Base-by-base conservation (phyloP, 2,329 filamentous ascomycete genomes). In the Colletotrichum chlorophyti region DNA sequence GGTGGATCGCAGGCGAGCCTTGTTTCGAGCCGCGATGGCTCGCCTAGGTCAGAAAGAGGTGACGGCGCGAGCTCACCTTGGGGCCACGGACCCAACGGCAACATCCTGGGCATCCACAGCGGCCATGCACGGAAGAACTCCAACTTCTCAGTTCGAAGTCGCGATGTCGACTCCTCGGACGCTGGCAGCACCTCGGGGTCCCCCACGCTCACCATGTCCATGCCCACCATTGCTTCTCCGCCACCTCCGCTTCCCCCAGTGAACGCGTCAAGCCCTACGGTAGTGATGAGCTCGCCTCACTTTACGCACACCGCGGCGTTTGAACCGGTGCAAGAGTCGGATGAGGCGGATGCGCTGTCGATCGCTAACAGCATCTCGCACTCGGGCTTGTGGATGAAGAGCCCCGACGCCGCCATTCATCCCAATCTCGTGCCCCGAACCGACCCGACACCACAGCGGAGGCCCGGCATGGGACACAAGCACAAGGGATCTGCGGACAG, bases 1-100 rank as follows among this genome's bases (percentile, higher is more conserved):
- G 91, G 91, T 21, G 90, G 90, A 5, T 95, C 91, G 55, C 90
- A 91, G 66, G 86, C 83, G 1, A 94, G 91, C 65, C 74, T 93
- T 6, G 79, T 80, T 63, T 85, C 82, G 3, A 79, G 80, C 32
- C 72, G 75, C 6, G 81, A 82, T 43, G 80, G 80, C 3, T 83
- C 81, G 15, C 81, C 81, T 2, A 72, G 74, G 23, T 79, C 79
- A 5, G 78, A 81, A 37, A 74, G 81, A 53, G 79, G 75, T 2
- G 83, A 83, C 21, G 76, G 74, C 47, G 74, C 77, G 3, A 72
- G 69, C 15, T 81, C 77, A 14, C 81, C 82, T 0, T 74, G 72
- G 69, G 66, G 66, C 17, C 45, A 52, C 8, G 57, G 62, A 54
- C 38, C 67, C 26, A 37, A 34, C 40, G 41, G 32, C 24, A 64